Percentiles rank a stretch among this genome's conserved stretches.
Evolutionary conservation across 306 rosid species (phyloP).

Genomic region (Acacia confusa): DNA sequence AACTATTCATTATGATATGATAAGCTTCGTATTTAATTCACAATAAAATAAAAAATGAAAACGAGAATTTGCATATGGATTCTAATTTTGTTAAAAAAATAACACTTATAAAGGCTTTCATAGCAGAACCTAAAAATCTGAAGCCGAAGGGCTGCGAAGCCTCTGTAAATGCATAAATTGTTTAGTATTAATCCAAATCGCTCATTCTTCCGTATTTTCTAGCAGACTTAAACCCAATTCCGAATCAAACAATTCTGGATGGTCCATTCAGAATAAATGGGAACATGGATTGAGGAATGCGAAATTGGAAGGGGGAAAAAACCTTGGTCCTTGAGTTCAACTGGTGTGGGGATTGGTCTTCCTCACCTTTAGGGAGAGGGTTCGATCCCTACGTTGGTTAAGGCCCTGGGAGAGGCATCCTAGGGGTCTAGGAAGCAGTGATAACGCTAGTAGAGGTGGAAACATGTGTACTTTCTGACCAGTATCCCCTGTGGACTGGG

Average conservation of each 20-base stretch:
- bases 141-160: neutral
- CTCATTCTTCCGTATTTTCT: neutral
- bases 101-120: neutral
- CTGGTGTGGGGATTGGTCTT: too few species aligned
- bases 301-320: neutral
- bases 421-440: too few species aligned
- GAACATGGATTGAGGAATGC: neutral
- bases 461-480: too few species aligned
- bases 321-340: too few species aligned
- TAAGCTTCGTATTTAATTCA: neutral
- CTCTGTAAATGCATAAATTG: neutral
- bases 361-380: too few species aligned
- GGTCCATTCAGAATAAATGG: neutral
- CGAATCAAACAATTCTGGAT: neutral
- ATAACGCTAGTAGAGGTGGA: too few species aligned
- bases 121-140: neutral
- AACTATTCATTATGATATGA: neutral
- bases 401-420: too few species aligned
- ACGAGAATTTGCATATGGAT: neutral
- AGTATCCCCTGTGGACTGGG: too few species aligned
- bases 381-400: too few species aligned
- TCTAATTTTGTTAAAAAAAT: neutral
- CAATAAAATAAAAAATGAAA: neutral
- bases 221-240: neutral
- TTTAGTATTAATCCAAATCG: neutral